Evolutionary conservation across 176 grass and related monocot species (phyloP).

Genomic region (Raddia guianensis): DNA sequence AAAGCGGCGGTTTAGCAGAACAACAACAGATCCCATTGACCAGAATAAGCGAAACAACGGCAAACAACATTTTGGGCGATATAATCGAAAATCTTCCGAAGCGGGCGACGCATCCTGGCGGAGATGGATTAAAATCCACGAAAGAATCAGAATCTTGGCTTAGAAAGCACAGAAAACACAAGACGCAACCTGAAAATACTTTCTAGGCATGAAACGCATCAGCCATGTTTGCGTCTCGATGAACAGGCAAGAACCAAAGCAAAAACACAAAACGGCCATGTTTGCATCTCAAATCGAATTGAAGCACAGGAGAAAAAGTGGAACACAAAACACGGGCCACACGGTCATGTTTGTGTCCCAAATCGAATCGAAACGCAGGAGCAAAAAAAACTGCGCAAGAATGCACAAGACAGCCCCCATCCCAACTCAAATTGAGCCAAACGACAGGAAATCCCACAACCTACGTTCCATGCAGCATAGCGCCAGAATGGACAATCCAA

Average conservation of each 20-base stretch:
- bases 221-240: too few species aligned
- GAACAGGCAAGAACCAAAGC: background rate
- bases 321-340: too few species aligned
- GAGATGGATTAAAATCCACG: background rate
- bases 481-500: conserved; percentile 16
- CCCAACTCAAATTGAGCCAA: conserved; percentile 12
- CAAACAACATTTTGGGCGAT: background rate
- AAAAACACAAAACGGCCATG: background rate
- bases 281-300: background rate
- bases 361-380: background rate
- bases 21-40: background rate
- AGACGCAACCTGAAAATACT: too few species aligned
- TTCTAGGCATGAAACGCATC: background rate
- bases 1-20: background rate
- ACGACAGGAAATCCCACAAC: background rate
- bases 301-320: too few species aligned
- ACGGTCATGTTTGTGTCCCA: too few species aligned
- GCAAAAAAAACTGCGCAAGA: background rate
- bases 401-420: background rate
- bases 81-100: background rate
- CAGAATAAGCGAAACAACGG: background rate
- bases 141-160: background rate
- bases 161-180: background rate
- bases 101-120: background rate
- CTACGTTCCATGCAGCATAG: background rate